Base-by-base conservation (phyloP, 495 filamentous ascomycete genomes). In the Aspergillus olivimuriae region DNA sequence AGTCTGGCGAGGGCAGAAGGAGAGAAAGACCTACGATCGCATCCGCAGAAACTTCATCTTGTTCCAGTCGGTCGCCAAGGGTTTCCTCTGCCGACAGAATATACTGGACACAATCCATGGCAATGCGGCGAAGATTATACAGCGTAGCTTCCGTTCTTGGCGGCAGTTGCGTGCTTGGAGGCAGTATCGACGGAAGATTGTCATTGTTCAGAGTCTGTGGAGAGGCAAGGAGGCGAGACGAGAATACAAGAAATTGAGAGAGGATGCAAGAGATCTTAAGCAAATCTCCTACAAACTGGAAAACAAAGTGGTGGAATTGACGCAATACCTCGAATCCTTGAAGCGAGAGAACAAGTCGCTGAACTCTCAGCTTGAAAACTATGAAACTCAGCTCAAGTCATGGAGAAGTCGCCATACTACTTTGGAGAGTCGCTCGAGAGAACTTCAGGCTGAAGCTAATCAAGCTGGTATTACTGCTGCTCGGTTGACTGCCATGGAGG, bases 211-310 rank as follows among this genome's bases (percentile, higher is more conserved):
- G 65, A 96, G 83, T 68, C 60, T 97, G 51, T 96, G 89, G 89
- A 80, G 94, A 57, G 92, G 89, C 50, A 92, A 77, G 68, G 52
- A 70, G 49, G 94, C 92, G 42, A 77, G 94, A 46, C 76, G 73
- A 41, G 78, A 75, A 39, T 98, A 98, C 74, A 96, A 94, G 78
- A 80, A 61, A 33, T 64, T 94, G 41, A 86, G 94, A 39, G 91
- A 94, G 62, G 94, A 98, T 62, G 90, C 92, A 30, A 84, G 94
- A 56, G 92, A 98, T 74, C 78, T 98, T 53, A 95, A 95, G 70
- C 89, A 96, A 62, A 98, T 98, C 51, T 96, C 90, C 11, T 97
- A 97, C 71, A 97, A 94, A 72, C 68, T 98, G 56, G 94, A 97
- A 73, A 96, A 97, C 74, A 97, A 98, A 78, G 92, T 98, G 43